Base-by-base conservation (phyloP, 2,329 filamentous ascomycete genomes). In the Talaromyces albobiverticillius region DNA sequence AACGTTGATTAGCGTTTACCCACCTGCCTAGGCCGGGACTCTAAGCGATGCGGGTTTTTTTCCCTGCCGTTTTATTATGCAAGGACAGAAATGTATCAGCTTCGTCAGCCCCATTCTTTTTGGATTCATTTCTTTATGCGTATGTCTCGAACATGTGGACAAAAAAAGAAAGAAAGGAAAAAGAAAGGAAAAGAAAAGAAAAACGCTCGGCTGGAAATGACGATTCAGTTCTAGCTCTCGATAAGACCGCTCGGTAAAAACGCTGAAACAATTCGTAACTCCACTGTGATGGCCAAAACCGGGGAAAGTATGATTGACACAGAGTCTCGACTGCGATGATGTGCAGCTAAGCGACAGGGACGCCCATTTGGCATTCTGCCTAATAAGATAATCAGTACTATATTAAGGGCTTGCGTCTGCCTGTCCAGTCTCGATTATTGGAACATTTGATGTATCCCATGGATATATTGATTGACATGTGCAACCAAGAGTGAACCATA, bases 51-150 rank as follows among this genome's bases (percentile, higher is more conserved):
- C 34, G 8, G 23, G 47, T 31, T 23, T 32, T 42, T 43, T 43
- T n/a, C 26, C n/a, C 8, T 23, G 14, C 41, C 41, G 16, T 25
- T 25, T 14, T 25, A 23, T 45, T 29, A 53, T 41, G 51, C 23
- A 53, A 53, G 51, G 51, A 47, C 26, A 23, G 4, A 51, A 23
- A 45, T 36, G 49, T 42, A 50, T 26, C 49, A 36, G 49, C 25
- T 45, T 51, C 25, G 13, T 26, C 41, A 51, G 48, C 38, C 48
- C 47, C 48, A 51, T 51, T 51, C 38, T 42, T 43, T 43, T 40
- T 40, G 36, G 5, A 13, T 16, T 16, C 9, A 1, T 22, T 40
- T 40, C 36, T 40, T 22, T 40, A 13, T 22, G 36, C 36, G 36
- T 20, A 7, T 40, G 16, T 18, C 16, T 18, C 36, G 16, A 22